A percentile compares a stretch with the other conserved stretches of the same genome.
Conservation (phyloP, 192 early-diverging fungal genomes). For the Linnemannia elongata region DNA sequence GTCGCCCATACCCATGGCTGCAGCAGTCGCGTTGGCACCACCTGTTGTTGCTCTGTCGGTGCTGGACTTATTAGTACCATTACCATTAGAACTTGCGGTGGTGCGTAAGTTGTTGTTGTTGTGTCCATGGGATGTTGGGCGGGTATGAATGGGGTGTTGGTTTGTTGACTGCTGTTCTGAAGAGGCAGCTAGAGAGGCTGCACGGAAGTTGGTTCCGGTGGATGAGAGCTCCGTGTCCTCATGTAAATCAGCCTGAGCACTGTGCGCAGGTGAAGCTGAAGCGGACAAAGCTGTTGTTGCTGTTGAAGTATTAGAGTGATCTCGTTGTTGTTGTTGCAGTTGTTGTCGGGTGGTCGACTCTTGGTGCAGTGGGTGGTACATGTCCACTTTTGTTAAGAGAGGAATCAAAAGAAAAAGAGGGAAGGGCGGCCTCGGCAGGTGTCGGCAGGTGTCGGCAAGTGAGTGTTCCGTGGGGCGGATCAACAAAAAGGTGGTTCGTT, state of each 20-base stretch:
- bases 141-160: not conserved
- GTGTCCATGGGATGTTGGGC: not conserved
- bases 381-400: not conserved
- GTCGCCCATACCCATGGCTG: conserved; percentile 31
- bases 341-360: not conserved
- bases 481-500: no score
- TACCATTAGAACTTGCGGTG: no score
- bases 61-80: not conserved
- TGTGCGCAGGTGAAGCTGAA: not conserved
- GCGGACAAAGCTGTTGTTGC: not conserved
- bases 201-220: not conserved
- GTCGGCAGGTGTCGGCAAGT: no score
- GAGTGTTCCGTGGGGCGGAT: no score
- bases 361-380: not conserved
- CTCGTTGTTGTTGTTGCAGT: not conserved
- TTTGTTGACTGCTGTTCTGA: not conserved
- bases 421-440: no score
- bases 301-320: not conserved
- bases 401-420: not conserved
- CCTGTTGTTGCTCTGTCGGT: not conserved
- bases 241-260: not conserved
- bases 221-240: not conserved
- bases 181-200: not conserved
- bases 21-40: not conserved
- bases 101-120: not conserved